Evolutionary conservation across 2,329 filamentous ascomycete genomes (phyloP).

Genomic region (Pyrenophora seminiperda): DNA sequence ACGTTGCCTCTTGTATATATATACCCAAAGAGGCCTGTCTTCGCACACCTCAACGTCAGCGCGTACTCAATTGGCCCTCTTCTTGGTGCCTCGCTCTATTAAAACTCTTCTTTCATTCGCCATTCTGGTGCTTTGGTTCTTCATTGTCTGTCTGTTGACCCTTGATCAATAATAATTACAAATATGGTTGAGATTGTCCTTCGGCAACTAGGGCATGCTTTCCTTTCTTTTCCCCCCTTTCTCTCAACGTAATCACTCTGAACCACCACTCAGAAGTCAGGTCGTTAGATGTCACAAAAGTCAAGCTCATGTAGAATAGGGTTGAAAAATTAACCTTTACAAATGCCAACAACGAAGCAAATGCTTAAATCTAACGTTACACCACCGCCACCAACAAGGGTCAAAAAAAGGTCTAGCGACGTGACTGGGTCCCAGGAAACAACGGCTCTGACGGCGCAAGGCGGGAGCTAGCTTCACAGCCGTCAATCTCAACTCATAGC

Average conservation of each 20-base stretch:
- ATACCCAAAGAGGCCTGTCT: constrained; percentile 6
- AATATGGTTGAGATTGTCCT: constrained; percentile 76
- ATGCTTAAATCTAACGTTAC: constrained; percentile 11
- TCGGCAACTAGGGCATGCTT: constrained; percentile 75
- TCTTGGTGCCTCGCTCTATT: constrained; percentile 59
- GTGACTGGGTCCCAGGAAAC: too few relatives aligned
- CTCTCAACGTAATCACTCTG: constrained; percentile 10
- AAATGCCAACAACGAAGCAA: too few relatives aligned
- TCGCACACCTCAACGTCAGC: constrained; percentile 8
- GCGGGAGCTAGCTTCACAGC: too few relatives aligned
- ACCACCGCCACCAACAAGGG: too few relatives aligned
- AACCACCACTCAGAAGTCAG: constrained; percentile 14
- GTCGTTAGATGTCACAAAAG: background rate
- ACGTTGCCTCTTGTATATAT: constrained; percentile 8
- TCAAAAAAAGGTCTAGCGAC: too few relatives aligned
- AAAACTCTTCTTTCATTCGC: constrained; percentile 63
- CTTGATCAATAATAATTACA: constrained; percentile 67
- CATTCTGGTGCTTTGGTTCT: too few relatives aligned
- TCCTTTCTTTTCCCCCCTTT: constrained; percentile 61
- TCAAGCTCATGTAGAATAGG: too few relatives aligned
- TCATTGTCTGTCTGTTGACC: constrained; percentile 65
- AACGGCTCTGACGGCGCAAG: too few relatives aligned
- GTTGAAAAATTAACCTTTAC: too few relatives aligned
- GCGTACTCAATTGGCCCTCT: constrained; percentile 7
- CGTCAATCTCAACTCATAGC: background rate